Base-by-base conservation (phyloP, 2,329 filamentous ascomycete genomes). In the Ceratocystis cacaofunesta region DNA sequence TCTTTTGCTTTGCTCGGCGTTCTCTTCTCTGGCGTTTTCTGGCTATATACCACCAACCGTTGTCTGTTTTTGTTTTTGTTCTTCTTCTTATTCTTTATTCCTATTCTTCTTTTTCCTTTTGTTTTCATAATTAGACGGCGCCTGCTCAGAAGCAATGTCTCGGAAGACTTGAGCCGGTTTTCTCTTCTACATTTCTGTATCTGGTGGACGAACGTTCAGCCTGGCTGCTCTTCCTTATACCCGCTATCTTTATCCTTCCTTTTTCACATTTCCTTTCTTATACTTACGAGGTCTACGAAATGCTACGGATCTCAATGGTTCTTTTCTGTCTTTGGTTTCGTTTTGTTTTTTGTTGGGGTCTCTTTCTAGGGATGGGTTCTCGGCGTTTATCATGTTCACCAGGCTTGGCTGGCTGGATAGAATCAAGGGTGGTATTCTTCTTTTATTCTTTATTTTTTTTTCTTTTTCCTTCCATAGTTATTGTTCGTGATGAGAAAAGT, bases 211-310 rank as follows among this genome's bases (percentile, higher is more conserved):
- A 58, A 63, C 58, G 61, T 61, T 65, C 61, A 63, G 69, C 66
- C 65, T 67, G 69, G 68, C 68, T 69, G 68, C 68, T 63, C 69
- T 61, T 64, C 69, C 68, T 68, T 65, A 66, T 69, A 65, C 64
- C 69, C 65, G 71, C 72, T 71, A 66, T 71, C 70, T 72, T 71
- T 69, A 17, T 62, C 30, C 6, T 62, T 69, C 69, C 70, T 67
- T 69, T 69, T 69, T 69, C 70, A 68, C 46, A 67, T 70, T 67
- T 67, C 65, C 65, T 68, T 68, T 62, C 64, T 57, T 62, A 17
- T 62, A 30, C 44, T 65, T 43, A 66, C 41, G 65, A 63, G 32
- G 50, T 66, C 50, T 66, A 58, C 46, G 52, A 64, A 50, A 17
- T 41, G 36, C 32, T 58, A 64, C 41, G 28, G 48, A 48, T 64